Percentiles rank a stretch among this genome's conserved stretches.
phyloP scores from a whole-genome alignment of 2,329 filamentous ascomycete species.

The Cytospora mali region DNA sequence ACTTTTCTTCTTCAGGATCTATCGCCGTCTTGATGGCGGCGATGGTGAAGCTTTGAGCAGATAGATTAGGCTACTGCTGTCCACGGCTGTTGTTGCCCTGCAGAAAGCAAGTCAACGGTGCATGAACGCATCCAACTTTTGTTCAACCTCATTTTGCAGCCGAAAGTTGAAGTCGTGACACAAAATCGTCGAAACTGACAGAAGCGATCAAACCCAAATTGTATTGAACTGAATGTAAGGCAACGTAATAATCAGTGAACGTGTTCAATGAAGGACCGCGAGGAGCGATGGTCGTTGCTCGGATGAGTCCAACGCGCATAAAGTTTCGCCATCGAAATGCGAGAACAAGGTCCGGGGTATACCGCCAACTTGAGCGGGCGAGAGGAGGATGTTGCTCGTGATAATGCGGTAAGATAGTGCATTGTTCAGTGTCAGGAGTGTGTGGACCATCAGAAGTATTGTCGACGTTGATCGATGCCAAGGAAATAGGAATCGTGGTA shows the following conservation, averaged over 20 bases:
- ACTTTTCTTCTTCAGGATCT: conserved; percentile 29
- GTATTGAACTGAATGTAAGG: not conserved
- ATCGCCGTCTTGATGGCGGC: conserved; percentile 22
- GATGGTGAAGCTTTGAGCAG: conserved; percentile 18
- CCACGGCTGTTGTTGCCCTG: conserved; percentile 25
- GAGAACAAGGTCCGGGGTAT: conserved; percentile 14
- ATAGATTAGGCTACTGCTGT: conserved; percentile 26
- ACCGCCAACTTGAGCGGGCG: not conserved
- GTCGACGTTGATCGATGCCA: not conserved
- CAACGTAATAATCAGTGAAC: not conserved
- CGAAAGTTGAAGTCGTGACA: conserved; percentile 19
- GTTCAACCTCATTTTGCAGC: conserved; percentile 19
- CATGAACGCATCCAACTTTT: conserved; percentile 29
- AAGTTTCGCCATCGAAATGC: conserved; percentile 7
- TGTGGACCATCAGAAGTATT: not conserved
- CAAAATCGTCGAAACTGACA: conserved; percentile 5
- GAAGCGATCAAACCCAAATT: not conserved
- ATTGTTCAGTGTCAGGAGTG: conserved; percentile 3
- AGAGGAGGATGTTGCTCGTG: not conserved
- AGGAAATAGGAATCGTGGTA: not conserved
- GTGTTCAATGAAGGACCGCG: not conserved
- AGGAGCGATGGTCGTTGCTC: not conserved
- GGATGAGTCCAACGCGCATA: not conserved
- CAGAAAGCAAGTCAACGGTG: conserved; percentile 30
- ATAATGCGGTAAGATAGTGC: conserved; percentile 5